Evolutionary conservation across 352 stramenopile genomes (phyloP), one percentile per base, ranked within the genome.

Genomic region (Globisporangium iwayamae): DNA sequence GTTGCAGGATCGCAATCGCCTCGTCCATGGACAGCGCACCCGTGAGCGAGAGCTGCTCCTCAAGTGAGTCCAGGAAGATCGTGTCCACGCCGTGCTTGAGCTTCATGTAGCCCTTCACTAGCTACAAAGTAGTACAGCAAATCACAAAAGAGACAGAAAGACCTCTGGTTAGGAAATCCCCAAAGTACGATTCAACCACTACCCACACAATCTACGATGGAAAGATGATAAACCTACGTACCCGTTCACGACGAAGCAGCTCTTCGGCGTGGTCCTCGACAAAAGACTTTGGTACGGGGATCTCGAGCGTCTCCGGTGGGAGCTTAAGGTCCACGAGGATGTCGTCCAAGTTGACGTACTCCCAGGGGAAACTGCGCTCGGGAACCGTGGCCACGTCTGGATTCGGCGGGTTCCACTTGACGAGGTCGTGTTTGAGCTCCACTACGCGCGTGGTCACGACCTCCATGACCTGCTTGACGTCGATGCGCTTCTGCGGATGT

Each of bases 391-490:
- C 66, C 28, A 98, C 83, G 62, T 97, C 93, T 16, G 85, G 83
- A 62, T 98, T 97, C 0, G 93, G 90, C 55, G 92, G 93, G 65
- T 97, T 96, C 94, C 93, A 98, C 76, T 98, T 98, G 38, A 98
- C 90, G 0, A 98, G 78, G 25, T 85, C 68, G 73, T 98, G 87
- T 67, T 97, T 97, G 45, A 97, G 78, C 73, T 97, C 87, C 30
- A 96, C 80, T 1, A 96, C 70, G 45, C 83, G 79, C 14, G 81
- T 89, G 22, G 97, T 97, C 8, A 98, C 93, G 41, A 97, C 78
- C 66, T 98, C 91, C 45, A 97, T 87, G 66, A 94, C 82, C 62
- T 93, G 84, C 67, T 96, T 96, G 28, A 98, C 90, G 68, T 97
- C 90, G 54, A 97, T 86, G 39, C 94, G 90, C 67, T 98, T 98